Conservation (phyloP, 179 eudicot species). For the Silene noctiflora region DNA sequence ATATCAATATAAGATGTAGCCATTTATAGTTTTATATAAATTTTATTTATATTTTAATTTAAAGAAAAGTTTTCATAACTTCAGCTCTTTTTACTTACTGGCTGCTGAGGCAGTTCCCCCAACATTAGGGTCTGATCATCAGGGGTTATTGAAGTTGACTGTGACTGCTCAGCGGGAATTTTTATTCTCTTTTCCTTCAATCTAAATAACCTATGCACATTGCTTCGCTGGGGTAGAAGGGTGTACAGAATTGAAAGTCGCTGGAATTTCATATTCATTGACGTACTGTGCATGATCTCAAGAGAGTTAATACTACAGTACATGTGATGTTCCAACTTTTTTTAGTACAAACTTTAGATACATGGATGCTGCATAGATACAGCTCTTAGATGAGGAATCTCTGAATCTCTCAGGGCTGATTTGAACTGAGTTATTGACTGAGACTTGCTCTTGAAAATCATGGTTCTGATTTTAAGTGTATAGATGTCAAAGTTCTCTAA, state of each 20-base stretch:
- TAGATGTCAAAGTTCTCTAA: neutral
- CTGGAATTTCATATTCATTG: neutral
- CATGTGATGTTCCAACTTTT: neutral
- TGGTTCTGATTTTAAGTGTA: neutral
- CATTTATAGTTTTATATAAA: too few species aligned
- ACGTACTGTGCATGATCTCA: neutral
- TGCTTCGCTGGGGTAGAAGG: neutral
- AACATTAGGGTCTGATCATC: neutral
- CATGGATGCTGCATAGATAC: neutral
- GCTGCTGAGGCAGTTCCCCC: neutral
- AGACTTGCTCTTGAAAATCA: neutral
- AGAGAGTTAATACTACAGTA: neutral
- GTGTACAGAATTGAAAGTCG: neutral
- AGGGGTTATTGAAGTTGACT: conserved; percentile 5
- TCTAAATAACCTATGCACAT: neutral
- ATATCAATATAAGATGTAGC: too few species aligned
- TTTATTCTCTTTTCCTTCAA: neutral
- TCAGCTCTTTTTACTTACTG: neutral
- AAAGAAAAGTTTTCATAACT: neutral
- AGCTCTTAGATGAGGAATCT: neutral
- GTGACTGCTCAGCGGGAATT: neutral
- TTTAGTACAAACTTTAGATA: neutral
- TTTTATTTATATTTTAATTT: too few species aligned
- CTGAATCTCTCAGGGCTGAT: neutral
- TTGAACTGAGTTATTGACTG: neutral